Evolutionary conservation across 306 rosid genomes (phyloP).

Genomic region (Dryas alaskensis): DNA sequence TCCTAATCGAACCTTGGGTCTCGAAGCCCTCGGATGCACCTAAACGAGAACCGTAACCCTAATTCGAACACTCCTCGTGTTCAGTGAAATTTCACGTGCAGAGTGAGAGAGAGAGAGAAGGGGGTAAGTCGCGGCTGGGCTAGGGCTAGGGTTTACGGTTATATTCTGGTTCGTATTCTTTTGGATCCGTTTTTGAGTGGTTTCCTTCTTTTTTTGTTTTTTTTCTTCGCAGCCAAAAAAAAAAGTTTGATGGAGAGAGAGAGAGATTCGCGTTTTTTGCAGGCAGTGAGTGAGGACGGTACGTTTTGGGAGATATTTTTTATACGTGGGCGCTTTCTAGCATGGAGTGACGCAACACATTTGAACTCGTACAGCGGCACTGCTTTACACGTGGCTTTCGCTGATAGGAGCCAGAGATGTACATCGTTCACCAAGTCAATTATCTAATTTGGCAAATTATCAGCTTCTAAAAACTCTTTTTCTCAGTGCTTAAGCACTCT

Average conservation of each 20-base stretch:
- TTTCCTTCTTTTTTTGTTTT: background rate
- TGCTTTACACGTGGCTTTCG: background rate
- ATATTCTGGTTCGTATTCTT: slow-evolving; percentile 52
- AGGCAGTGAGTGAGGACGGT: slow-evolving; percentile 40
- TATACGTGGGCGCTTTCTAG: slow-evolving; percentile 28
- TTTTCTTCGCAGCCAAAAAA: slow-evolving; percentile 27
- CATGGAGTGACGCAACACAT: slow-evolving; percentile 22
- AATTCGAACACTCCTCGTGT: slow-evolving; percentile 29
- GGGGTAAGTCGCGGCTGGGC: slow-evolving; percentile 69
- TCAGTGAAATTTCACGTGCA: background rate
- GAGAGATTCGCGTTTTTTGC: slow-evolving; percentile 58
- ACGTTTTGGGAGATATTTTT: slow-evolving; percentile 44
- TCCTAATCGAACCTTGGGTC: slow-evolving; percentile 4
- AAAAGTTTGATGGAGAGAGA: slow-evolving; percentile 6
- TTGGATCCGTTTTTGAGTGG: slow-evolving; percentile 58
- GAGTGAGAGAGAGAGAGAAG: slow-evolving; percentile 18
- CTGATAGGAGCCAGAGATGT: background rate
- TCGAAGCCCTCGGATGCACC: slow-evolving; percentile 11
- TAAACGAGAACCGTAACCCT: slow-evolving; percentile 30
- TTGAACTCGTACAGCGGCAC: background rate
- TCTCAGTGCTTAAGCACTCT: background rate
- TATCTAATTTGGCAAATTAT: slow-evolving; percentile 5
- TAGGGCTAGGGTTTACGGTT: slow-evolving; percentile 73
- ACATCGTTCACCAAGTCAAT: background rate
- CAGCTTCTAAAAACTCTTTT: background rate